These are phyloP conservation scores for Lathyrus oleraceus DNA, from an alignment of 306 rosid genomes.

Conservation along the genomic window DNA sequence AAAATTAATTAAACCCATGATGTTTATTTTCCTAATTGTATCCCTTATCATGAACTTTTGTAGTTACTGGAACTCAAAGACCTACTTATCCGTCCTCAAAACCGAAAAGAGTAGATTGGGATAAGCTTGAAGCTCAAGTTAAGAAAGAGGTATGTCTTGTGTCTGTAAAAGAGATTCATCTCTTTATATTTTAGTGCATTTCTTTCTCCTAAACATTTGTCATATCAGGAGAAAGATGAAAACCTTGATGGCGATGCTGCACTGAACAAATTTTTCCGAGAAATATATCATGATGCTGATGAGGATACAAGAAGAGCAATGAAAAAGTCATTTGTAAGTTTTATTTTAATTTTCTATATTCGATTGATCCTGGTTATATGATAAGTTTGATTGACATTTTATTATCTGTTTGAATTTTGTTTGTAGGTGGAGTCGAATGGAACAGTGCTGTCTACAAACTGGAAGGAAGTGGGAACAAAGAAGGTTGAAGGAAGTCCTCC, in stretches of 20 bases:
- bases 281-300: constrained; percentile 85
- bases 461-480: constrained; percentile 95
- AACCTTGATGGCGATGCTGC: constrained; percentile 98
- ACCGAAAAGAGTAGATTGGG: constrained; percentile 72
- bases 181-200: background rate
- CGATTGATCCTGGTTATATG: background rate
- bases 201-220: constrained; percentile 20
- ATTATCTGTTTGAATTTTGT: background rate
- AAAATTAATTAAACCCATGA: background rate
- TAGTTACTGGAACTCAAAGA: constrained; percentile 52
- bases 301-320: constrained; percentile 94
- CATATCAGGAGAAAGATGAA: constrained; percentile 84
- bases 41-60: constrained; percentile 22
- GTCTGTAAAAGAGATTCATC: background rate
- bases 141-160: constrained; percentile 73
- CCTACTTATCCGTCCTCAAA: constrained; percentile 89
- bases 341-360: background rate
- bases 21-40: background rate
- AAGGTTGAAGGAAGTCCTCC: constrained; percentile 97
- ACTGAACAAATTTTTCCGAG: constrained; percentile 85
- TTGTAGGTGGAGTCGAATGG: constrained; percentile 86
- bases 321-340: constrained; percentile 89
- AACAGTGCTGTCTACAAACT: constrained; percentile 89
- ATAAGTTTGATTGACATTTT: background rate
- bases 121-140: constrained; percentile 83